A percentile compares a stretch with the other conserved stretches of the same genome.
Evolutionary conservation across 2,329 filamentous ascomycete genomes (phyloP).

Genomic region (Epichloe hybrida): DNA sequence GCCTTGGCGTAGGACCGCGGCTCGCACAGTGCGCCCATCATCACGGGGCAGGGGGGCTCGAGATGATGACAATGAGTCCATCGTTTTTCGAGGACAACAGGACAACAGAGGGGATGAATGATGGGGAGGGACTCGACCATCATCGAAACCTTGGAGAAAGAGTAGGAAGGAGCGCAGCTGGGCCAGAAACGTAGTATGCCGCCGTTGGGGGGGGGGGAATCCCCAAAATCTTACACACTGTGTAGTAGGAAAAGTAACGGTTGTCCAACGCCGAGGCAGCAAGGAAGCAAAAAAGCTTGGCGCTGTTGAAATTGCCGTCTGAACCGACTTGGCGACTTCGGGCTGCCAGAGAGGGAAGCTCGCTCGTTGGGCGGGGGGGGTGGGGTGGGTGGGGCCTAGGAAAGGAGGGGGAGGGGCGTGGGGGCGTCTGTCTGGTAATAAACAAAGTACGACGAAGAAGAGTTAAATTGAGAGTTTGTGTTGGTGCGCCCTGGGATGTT

Average conservation of each 20-base stretch:
- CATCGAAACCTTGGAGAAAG: too few relatives aligned
- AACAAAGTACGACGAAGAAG: too few relatives aligned
- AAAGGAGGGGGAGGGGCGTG: not conserved
- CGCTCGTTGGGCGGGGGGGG: not conserved
- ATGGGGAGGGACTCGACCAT: too few relatives aligned
- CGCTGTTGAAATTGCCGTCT: conserved; percentile 23
- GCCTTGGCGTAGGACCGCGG: conserved; percentile 23
- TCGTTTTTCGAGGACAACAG: not conserved
- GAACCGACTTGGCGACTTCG: conserved; percentile 26
- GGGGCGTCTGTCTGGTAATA: not conserved
- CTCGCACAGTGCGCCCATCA: conserved; percentile 4
- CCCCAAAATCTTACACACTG: not conserved
- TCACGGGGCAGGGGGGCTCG: not conserved
- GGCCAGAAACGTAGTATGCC: too few relatives aligned
- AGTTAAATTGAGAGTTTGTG: too few relatives aligned
- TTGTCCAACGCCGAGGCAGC: not conserved
- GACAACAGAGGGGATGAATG: not conserved
- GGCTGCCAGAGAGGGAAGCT: not conserved
- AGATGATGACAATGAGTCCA: not conserved
- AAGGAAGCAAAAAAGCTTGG: conserved; percentile 9
- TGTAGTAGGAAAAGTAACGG: not conserved
- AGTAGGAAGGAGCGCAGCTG: too few relatives aligned
- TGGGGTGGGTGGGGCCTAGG: not conserved
- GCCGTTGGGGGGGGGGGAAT: too few relatives aligned
- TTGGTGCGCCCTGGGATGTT: too few relatives aligned